Evolutionary conservation across 2,329 filamentous ascomycete genomes (phyloP), one percentile per base, ranked within the genome.

Genomic region (Acephala macrosclerotiorum): DNA sequence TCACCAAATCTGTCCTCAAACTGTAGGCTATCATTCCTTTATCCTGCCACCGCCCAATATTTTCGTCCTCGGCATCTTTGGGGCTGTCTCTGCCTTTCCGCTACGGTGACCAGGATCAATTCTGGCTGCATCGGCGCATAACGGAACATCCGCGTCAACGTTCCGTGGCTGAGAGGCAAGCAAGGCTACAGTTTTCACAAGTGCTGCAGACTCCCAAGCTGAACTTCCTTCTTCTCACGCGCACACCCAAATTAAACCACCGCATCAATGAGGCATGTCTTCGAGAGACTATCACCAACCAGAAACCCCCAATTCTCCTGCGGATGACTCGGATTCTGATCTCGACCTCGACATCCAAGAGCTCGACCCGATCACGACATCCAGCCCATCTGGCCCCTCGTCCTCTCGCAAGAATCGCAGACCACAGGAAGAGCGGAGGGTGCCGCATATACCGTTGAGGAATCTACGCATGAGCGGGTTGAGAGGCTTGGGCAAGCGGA

Each of bases 311-410:
- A 88, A 91, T 79, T 87, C 86, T 66, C 84, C 85, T 67, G 79
- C 82, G 74, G 83, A 89, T 79, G 91, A 94, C 76, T 92, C 89
- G 76, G 91, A 94, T 77, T 92, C 90, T 58, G 81, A 95, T 77
- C 87, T 90, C 72, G 90, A 92, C 69, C 83, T 96, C 74, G 91
- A 94, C 73, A 85, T 93, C 72, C 86, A 93, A 75, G 92, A 95
- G 82, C 88, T 96, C 71, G 91, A 94, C 76, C 91, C 92, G 63
- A 64, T 78, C 66, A 73, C 71, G 45, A 74, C 66, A 55, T 70
- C 73, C 38, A 74, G 61, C 60, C 66, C 70, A 3, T 55, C 71
- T 16, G 66, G 69, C 42, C 66, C 69, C 59, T 71, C 72, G 36
- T 75, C 74, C 33, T 67, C 72, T 25, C 67, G 70, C 45, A 72